Base-by-base conservation (phyloP, 345 rosid species). In the Salix suchowensis region DNA sequence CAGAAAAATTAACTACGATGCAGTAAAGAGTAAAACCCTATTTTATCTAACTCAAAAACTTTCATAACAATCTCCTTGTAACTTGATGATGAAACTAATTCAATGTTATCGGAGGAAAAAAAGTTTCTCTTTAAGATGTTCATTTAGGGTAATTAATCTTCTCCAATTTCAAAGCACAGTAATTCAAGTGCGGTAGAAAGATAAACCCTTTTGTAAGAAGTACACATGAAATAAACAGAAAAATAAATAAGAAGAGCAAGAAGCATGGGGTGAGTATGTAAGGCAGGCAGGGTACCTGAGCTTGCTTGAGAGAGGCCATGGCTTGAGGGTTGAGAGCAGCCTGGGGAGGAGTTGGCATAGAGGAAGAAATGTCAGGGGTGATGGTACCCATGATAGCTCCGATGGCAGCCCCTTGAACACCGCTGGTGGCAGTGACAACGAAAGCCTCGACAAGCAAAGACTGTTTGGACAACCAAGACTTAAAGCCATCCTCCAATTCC, bases 271-370 rank as follows among this genome's bases (percentile, higher is more conserved):
- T 46, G 5, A 46, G 16, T 46, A 46, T 12, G 14, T 10, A 7
- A 30, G 28, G 30, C 13, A 24, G 28, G 67, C 2, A 64, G 24
- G 13, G 37, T 26, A 93, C 98, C 94, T 92, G 97, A 66, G 97
- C 93, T 86, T 94, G 98, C 85, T 91, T 80, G 68, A 94, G 72
- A 40, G 98, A 89, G 50, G 97, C 91, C 94, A 91, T 86, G 69
- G 97, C 94, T 79, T 94, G 89, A 50, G 97, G 89, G 81, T 91
- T 87, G 50, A 91, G 78, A 44, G 84, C 62, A 34, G 91, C 78
- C 72, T 82, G 85, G 52, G 94, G 82, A 67, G 89, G 78, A 30
- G 79, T 68, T 9, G 84, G 84, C 11, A 88, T 40, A 68, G 88
- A 37, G 42, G 93, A 76, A 67, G 92, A 82, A 58, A 88, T 75